phyloP scores from a whole-genome alignment of 2,329 filamentous ascomycete species.

The Arthrobotrys sinensis region DNA sequence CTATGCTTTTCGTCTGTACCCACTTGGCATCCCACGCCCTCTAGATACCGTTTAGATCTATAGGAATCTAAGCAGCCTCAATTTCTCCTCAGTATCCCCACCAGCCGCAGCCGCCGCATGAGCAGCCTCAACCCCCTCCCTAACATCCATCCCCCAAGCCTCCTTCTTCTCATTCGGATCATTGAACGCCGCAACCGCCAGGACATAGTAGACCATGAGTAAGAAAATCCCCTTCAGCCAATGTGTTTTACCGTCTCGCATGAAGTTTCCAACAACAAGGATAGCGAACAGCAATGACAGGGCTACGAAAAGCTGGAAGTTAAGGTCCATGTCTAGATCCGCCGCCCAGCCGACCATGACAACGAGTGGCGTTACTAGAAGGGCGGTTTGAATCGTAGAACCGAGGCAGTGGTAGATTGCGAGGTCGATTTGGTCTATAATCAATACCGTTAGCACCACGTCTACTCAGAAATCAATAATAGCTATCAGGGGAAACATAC shows the following conservation, averaged over 20 bases:
- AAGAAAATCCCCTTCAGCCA: constrained; percentile 91
- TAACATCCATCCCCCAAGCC: constrained; percentile 19
- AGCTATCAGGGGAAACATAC: constrained; percentile 65
- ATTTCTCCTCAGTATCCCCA: neutral
- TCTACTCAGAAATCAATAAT: neutral
- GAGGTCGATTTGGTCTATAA: constrained; percentile 76
- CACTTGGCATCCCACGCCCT: too few species aligned
- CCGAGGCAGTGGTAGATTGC: constrained; percentile 88
- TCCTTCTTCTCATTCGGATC: constrained; percentile 37
- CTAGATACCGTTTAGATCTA: neutral
- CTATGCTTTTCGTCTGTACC: neutral
- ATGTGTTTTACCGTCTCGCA: constrained; percentile 89
- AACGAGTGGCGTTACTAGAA: constrained; percentile 87
- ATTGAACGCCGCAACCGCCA: constrained; percentile 44
- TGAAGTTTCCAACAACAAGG: constrained; percentile 87
- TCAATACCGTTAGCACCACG: neutral
- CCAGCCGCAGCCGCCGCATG: neutral
- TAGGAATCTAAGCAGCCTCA: neutral
- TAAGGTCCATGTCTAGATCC: constrained; percentile 79
- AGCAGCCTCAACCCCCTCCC: constrained; percentile 3
- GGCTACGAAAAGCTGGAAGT: constrained; percentile 90
- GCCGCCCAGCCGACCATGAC: constrained; percentile 88
- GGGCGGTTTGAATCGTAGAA: constrained; percentile 88
- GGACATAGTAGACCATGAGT: constrained; percentile 70
- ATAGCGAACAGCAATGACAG: constrained; percentile 85